Evolutionary conservation across 768 basidiomycete genomes (phyloP).

Genomic region (Suillus cothurnatus): DNA sequence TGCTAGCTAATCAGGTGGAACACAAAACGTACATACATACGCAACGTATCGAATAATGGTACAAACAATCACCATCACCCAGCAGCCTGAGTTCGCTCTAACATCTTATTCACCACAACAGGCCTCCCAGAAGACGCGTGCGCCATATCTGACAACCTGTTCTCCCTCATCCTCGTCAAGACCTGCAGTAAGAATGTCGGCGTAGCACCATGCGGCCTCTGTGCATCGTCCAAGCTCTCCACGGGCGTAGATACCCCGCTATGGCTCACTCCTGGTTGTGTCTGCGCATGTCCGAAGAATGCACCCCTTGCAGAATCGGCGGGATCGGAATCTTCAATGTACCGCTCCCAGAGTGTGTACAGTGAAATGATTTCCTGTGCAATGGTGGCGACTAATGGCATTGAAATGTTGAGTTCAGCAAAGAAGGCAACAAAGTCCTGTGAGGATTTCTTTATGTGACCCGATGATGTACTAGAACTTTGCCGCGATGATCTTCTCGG

Average conservation of each 20-base stretch:
- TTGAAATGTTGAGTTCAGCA: conserved; percentile 81
- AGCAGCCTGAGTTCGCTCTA: conserved; percentile 67
- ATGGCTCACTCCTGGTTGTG: conserved; percentile 22
- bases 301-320: conserved; percentile 27
- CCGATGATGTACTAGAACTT: conserved; percentile 34
- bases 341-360: conserved; percentile 87
- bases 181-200: conserved; percentile 57
- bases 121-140: conserved; percentile 51
- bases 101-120: conserved; percentile 66
- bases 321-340: conserved; percentile 62
- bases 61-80: background rate
- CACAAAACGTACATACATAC: background rate
- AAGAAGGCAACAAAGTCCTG: conserved; percentile 83
- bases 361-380: conserved; percentile 89
- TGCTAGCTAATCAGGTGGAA: background rate
- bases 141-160: conserved; percentile 56
- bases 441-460: conserved; percentile 35
- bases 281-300: conserved; percentile 20
- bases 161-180: conserved; percentile 69
- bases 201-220: conserved; percentile 45
- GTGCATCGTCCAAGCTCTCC: conserved; percentile 24
- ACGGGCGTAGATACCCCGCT: conserved; percentile 31
- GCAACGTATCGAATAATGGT: background rate
- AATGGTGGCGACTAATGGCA: conserved; percentile 79
- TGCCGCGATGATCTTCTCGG: conserved; percentile 60